A percentile compares a stretch with the other conserved stretches of the same genome.
These are phyloP conservation scores for Neurospora terricola DNA, from an alignment of 495 filamentous ascomycete species.

Conservation along the genomic window DNA sequence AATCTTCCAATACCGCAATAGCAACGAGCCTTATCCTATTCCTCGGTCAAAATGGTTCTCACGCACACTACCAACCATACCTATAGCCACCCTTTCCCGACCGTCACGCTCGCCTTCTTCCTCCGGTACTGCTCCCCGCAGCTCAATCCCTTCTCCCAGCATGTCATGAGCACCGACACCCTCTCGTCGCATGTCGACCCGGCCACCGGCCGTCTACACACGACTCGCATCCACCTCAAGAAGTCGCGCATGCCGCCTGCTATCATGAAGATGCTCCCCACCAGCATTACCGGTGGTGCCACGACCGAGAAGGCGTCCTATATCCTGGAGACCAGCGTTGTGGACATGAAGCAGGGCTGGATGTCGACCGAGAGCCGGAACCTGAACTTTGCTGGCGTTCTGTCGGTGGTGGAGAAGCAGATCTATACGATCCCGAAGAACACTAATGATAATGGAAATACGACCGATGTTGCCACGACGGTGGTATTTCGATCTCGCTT, in stretches of 20 bases:
- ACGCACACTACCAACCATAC: slow-evolving; percentile 69
- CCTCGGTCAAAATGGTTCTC: slow-evolving; percentile 35
- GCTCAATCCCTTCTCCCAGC: slow-evolving; percentile 81
- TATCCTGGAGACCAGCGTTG: slow-evolving; percentile 82
- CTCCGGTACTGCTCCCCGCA: slow-evolving; percentile 75
- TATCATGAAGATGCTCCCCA: slow-evolving; percentile 71
- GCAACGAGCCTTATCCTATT: not conserved
- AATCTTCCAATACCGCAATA: not conserved
- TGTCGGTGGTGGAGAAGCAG: slow-evolving; percentile 88
- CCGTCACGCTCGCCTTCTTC: slow-evolving; percentile 94
- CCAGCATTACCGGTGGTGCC: slow-evolving; percentile 55
- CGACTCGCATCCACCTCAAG: slow-evolving; percentile 86
- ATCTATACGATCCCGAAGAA: slow-evolving; percentile 48
- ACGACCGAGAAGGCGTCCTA: slow-evolving; percentile 69
- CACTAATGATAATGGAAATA: slow-evolving; percentile 28
- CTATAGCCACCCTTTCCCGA: slow-evolving; percentile 85
- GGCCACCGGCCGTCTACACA: slow-evolving; percentile 68
- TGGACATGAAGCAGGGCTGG: slow-evolving; percentile 84
- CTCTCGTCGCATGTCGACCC: slow-evolving; percentile 80
- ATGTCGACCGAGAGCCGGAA: slow-evolving; percentile 78
- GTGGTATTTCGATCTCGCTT: slow-evolving; percentile 80
- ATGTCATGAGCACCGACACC: slow-evolving; percentile 94
- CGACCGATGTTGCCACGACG: slow-evolving; percentile 71
- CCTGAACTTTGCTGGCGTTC: slow-evolving; percentile 81
- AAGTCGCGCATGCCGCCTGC: slow-evolving; percentile 79